Evolutionary conservation across 1,284 basidiomycete species (phyloP).

Genomic region (Papiliotrema fonsecae): DNA sequence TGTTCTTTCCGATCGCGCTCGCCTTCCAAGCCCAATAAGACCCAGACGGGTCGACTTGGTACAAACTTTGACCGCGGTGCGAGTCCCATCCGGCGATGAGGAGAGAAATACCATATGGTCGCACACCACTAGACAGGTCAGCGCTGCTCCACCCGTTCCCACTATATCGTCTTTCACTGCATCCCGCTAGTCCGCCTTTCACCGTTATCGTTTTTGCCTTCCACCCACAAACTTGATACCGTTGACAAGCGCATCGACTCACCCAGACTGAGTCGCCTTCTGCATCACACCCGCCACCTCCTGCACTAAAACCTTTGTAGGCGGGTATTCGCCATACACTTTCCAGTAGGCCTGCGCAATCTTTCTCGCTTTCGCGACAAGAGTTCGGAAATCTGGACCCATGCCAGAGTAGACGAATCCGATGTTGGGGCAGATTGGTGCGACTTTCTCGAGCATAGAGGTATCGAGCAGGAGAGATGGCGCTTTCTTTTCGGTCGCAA

Average conservation of each 20-base stretch:
- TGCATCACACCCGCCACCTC: slow-evolving; percentile 99
- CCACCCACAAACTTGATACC: too few relatives aligned
- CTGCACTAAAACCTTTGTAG: slow-evolving; percentile 90
- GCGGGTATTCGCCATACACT: slow-evolving; percentile 98
- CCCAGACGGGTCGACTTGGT: slow-evolving; percentile 98
- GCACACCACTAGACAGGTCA: slow-evolving; percentile 70
- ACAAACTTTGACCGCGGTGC: slow-evolving; percentile 84
- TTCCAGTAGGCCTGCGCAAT: slow-evolving; percentile 99
- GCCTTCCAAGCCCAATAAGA: slow-evolving; percentile 99
- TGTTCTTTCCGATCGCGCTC: slow-evolving; percentile 98
- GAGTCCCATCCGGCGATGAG: slow-evolving; percentile 94
- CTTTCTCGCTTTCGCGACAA: slow-evolving; percentile 91
- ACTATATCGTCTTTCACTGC: background rate
- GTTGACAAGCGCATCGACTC: slow-evolving; percentile 49
- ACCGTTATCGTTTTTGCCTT: background rate
- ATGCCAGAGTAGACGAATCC: slow-evolving; percentile 99
- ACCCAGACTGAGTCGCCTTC: slow-evolving; percentile 98
- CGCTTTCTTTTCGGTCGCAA: slow-evolving; percentile 98
- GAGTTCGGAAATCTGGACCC: slow-evolving; percentile 96
- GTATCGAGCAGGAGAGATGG: slow-evolving; percentile 97
- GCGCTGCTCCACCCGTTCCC: slow-evolving; percentile 4
- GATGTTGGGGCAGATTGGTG: slow-evolving; percentile 95
- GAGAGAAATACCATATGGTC: slow-evolving; percentile 94
- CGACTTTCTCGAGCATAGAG: slow-evolving; percentile 94
- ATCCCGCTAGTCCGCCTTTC: too few relatives aligned